These are phyloP conservation scores for Calonectria pseudoreteaudii DNA, from an alignment of 2,329 filamentous ascomycete species.

Conservation along the genomic window DNA sequence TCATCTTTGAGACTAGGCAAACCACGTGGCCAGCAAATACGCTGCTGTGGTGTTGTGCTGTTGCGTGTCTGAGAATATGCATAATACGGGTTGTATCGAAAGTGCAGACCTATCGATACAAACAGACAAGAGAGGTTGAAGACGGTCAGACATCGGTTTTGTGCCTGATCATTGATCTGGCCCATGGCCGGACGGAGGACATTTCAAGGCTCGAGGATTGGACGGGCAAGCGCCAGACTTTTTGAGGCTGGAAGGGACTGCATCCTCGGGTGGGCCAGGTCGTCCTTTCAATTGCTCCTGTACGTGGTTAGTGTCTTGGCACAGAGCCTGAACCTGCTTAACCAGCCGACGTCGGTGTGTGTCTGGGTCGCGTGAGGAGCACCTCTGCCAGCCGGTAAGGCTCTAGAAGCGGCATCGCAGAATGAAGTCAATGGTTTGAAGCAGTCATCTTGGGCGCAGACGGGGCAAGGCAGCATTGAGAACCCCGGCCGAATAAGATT, in stretches of 20 bases:
- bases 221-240: not conserved
- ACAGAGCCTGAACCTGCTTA: not conserved
- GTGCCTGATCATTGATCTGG: not conserved
- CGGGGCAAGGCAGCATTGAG: not conserved
- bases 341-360: not conserved
- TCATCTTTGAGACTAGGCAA: not conserved
- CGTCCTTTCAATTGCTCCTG: not conserved
- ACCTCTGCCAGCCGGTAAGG: not conserved
- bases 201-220: not conserved
- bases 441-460: not conserved
- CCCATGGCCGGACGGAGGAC: too few species aligned
- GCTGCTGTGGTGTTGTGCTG: not conserved
- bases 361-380: slow-evolving; percentile 1
- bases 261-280: not conserved
- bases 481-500: not conserved
- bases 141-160: not conserved
- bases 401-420: not conserved
- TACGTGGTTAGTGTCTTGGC: slow-evolving; percentile 1
- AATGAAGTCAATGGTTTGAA: not conserved
- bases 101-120: not conserved
- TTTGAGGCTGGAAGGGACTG: not conserved
- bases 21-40: not conserved
- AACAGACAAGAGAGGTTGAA: not conserved
- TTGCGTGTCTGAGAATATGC: not conserved
- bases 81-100: not conserved